These are phyloP conservation scores for Luzula sylvatica DNA, from an alignment of 176 grass and related monocot species.

Conservation along the genomic window DNA sequence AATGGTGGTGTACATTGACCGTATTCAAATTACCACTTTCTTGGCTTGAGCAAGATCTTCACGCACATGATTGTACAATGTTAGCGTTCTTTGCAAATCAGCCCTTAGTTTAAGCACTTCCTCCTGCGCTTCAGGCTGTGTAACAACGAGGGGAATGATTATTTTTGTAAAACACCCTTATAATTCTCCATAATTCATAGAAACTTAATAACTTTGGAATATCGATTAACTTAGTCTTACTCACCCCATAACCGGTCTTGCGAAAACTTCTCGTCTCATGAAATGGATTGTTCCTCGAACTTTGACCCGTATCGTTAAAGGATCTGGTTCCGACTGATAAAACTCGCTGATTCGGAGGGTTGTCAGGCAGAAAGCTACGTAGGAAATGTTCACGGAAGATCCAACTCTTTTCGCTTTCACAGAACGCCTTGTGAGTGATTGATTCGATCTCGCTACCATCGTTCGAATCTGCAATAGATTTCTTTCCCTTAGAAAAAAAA, in stretches of 20 bases:
- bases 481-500: background rate
- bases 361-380: conserved; percentile 18
- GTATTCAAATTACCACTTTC: conserved; percentile 27
- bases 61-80: conserved; percentile 45
- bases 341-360: background rate
- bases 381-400: conserved; percentile 33
- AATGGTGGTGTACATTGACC: background rate
- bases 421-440: conserved; percentile 43
- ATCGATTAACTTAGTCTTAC: too few relatives aligned
- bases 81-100: conserved; percentile 43
- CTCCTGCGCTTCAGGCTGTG: conserved; percentile 40
- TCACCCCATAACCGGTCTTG: background rate
- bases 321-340: conserved; percentile 23
- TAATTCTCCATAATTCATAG: too few relatives aligned
- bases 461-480: conserved; percentile 39
- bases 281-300: too few relatives aligned
- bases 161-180: too few relatives aligned
- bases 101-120: conserved; percentile 53
- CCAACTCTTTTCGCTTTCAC: conserved; percentile 25
- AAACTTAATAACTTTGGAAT: too few relatives aligned
- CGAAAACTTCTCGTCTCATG: too few relatives aligned
- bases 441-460: conserved; percentile 24
- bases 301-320: conserved; percentile 26
- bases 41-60: conserved; percentile 49
- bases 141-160: conserved; percentile 2